Conservation (phyloP, 2,329 filamentous ascomycete species). For the Xylaria arbuscula region DNA sequence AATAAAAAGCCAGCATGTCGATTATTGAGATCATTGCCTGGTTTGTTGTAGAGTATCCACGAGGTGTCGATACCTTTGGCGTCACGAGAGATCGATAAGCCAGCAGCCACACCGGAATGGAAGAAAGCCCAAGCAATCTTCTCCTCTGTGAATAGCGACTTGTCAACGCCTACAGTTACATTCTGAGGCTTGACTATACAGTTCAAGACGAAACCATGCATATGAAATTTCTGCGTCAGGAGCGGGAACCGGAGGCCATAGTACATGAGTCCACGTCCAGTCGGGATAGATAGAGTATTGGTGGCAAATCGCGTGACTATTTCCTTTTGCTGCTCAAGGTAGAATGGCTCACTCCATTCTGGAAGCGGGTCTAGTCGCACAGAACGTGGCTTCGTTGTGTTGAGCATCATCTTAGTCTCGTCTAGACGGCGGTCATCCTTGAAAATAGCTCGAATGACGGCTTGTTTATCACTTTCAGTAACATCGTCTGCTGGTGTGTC, state of each 20-base stretch:
- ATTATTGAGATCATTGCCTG: constrained; percentile 85
- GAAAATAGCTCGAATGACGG: constrained; percentile 88
- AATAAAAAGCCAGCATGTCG: constrained; percentile 95
- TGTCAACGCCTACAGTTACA: constrained; percentile 93
- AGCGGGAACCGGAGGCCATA: constrained; percentile 89
- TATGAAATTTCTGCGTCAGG: constrained; percentile 89
- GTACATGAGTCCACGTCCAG: constrained; percentile 87
- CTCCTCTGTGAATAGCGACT: constrained; percentile 87
- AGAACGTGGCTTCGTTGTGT: constrained; percentile 81
- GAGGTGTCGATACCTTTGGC: constrained; percentile 97
- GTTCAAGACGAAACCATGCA: constrained; percentile 90
- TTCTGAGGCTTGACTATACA: constrained; percentile 93
- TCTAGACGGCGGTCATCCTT: constrained; percentile 89
- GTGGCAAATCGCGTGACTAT: constrained; percentile 87
- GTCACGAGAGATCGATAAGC: constrained; percentile 87
- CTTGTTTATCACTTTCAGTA: constrained; percentile 84
- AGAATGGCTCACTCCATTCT: constrained; percentile 84
- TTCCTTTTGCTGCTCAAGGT: constrained; percentile 92
- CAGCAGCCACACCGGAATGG: constrained; percentile 93
- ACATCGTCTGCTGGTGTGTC: constrained; percentile 77
- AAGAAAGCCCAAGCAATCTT: constrained; percentile 99
- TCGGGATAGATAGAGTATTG: constrained; percentile 87
- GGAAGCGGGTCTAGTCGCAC: constrained; percentile 81
- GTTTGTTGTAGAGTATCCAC: constrained; percentile 99
- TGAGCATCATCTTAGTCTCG: constrained; percentile 86